Conservation (phyloP, 176 grass and related monocot species). For the Avena insularis region DNA sequence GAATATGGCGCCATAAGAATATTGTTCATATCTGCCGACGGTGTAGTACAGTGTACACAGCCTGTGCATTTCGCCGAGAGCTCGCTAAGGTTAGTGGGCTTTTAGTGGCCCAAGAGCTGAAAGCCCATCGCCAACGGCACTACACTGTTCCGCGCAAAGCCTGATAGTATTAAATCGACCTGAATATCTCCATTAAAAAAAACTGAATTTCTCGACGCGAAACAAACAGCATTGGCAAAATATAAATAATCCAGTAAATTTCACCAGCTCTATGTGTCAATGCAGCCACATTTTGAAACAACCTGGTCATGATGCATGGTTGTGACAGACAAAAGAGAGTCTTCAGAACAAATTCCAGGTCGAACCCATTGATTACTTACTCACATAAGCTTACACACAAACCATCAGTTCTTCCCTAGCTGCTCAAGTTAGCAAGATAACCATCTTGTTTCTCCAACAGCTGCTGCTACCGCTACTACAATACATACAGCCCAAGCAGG, state of each 20-base stretch:
- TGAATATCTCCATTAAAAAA: too few relatives aligned
- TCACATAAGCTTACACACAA: conserved; percentile 37
- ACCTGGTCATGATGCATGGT: not conserved
- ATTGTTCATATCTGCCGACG: too few relatives aligned
- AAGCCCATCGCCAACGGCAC: not conserved
- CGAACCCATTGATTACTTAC: not conserved
- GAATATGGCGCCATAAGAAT: too few relatives aligned
- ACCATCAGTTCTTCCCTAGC: conserved; percentile 8
- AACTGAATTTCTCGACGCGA: too few relatives aligned
- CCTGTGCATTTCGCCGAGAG: too few relatives aligned
- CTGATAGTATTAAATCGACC: too few relatives aligned
- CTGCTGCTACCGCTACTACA: conserved; percentile 17
- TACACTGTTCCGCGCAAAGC: not conserved
- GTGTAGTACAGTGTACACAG: too few relatives aligned
- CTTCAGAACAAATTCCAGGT: not conserved
- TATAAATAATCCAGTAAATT: too few relatives aligned
- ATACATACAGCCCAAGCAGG: conserved; percentile 39
- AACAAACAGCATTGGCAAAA: too few relatives aligned
- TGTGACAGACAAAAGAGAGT: not conserved
- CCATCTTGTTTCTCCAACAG: conserved; percentile 3
- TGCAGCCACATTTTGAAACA: not conserved
- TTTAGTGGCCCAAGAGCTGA: not conserved
- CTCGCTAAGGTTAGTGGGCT: not conserved
- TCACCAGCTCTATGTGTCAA: too few relatives aligned
- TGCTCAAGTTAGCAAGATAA: conserved; percentile 5